Evolutionary conservation across 1,139 yeast species (phyloP), one percentile per base, ranked within the genome.

Genomic region (Schwanniomyces etchellsii): DNA sequence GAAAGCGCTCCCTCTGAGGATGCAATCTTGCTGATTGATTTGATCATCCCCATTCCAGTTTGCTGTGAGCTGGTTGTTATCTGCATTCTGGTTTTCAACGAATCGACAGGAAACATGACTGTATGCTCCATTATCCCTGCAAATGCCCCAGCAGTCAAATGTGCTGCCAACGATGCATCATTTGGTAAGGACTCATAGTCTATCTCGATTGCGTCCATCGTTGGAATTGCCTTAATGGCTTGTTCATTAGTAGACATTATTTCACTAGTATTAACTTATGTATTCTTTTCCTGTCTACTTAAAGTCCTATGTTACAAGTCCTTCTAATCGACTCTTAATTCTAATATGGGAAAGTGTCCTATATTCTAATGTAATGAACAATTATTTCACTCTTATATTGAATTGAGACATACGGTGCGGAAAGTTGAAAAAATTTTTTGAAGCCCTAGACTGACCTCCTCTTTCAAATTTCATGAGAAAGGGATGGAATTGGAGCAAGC

Each of bases 51-150:
- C 32, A 51, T 54, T 20, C 65, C 52, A 40, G 65, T 56, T 50
- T 57, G 48, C 24, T 51, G 50, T 14, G 67, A 46, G 50, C 62
- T 53, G 33, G 55, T 55, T 22, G 80, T 64, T 27, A 89, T 82
- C 57, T 91, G 99, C 94, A 91, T 88, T 50, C 99, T 70, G 4
- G 98, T 91, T 65, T 85, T 91, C 47, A 91, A 74, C 14, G 95
- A 94, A 55, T 91, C 98, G 30, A 91, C 77, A 3, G 98, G 98
- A 52, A 81, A 91, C 96, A 91, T 86, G 25, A 91, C 88, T 2
- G 96, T 81, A 55, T 91, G 98, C 56, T 91, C 98, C 95, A 89
- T 88, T 38, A 91, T 85, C 17, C 98, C 98, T 12, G 98, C 98
- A 62, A 86, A 84, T 0, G 97, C 97, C 11, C 98, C 98, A 2